Evolutionary conservation across 345 rosid genomes (phyloP).

Genomic region (Mallotus nudiflorus): DNA sequence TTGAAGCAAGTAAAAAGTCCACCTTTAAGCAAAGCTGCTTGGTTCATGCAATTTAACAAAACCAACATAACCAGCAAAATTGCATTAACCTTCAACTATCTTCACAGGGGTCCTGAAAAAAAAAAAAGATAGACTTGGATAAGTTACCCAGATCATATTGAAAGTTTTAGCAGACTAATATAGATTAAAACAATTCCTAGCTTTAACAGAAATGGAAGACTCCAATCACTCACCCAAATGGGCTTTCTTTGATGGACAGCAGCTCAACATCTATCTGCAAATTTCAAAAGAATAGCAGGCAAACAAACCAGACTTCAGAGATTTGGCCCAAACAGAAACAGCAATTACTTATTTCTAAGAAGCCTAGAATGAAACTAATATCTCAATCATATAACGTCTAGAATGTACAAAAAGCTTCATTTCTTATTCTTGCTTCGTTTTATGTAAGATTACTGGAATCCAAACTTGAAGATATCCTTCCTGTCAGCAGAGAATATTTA

Average conservation of each 20-base stretch:
- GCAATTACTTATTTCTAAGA: not conserved
- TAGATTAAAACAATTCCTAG: not conserved
- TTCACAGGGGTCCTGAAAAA: constrained; percentile 76
- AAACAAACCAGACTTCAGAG: not conserved
- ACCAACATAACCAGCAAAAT: constrained; percentile 5
- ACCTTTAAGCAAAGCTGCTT: not conserved
- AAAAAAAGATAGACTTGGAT: not conserved
- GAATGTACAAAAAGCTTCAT: not conserved
- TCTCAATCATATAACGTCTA: not conserved
- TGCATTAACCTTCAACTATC: constrained; percentile 65
- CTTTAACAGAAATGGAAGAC: not conserved
- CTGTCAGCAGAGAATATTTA: not conserved
- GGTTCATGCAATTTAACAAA: constrained; percentile 18
- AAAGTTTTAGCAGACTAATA: not conserved
- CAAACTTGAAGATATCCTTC: not conserved
- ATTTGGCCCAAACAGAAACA: not conserved
- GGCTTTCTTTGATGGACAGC: constrained; percentile 81
- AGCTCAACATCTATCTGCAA: constrained; percentile 85
- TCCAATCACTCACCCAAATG: constrained; percentile 66
- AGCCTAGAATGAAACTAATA: not conserved
- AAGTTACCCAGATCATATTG: no score
- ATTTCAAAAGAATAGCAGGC: constrained; percentile 12
- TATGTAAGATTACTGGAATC: not conserved
- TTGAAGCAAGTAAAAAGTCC: not conserved
- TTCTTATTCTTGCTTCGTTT: not conserved